These are phyloP conservation scores for Wickerhamomyces bovis DNA, from an alignment of 805 yeast genomes.

Conservation along the genomic window DNA sequence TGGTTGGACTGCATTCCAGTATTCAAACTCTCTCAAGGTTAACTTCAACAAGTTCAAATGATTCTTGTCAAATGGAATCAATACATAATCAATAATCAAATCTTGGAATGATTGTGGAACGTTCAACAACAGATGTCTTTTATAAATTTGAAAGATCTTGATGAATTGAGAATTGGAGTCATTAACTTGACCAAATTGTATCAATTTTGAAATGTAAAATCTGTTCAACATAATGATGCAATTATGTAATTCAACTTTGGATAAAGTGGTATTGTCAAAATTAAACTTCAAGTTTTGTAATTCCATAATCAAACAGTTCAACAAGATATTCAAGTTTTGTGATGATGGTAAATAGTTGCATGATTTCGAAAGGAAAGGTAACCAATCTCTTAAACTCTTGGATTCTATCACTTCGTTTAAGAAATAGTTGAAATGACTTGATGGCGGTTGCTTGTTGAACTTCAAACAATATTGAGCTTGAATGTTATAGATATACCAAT, in stretches of 20 bases:
- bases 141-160: constrained; percentile 36
- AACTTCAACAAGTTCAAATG: constrained; percentile 41
- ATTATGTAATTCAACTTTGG: constrained; percentile 42
- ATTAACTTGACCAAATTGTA: constrained; percentile 8
- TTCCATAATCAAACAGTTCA: constrained; percentile 19
- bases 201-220: constrained; percentile 20
- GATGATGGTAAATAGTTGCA: constrained; percentile 3
- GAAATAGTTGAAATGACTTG: constrained; percentile 25
- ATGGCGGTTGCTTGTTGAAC: constrained; percentile 36
- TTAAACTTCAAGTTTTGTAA: constrained; percentile 20
- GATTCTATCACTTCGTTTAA: constrained; percentile 6
- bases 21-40: constrained; percentile 43
- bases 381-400: constrained; percentile 3
- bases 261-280: constrained; percentile 17
- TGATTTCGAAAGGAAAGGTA: constrained; percentile 9
- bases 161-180: constrained; percentile 6
- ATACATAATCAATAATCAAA: constrained; percentile 41
- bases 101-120: constrained; percentile 48
- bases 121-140: constrained; percentile 42
- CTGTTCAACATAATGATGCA: constrained; percentile 48
- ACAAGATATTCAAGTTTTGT: not conserved
- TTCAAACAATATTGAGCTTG: constrained; percentile 37
- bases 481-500: constrained; percentile 44
- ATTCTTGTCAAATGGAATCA: constrained; percentile 30
- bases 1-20: constrained; percentile 8